Evolutionary conservation across 129 eudicot genomes (phyloP).

Genomic region (Centella asiatica): DNA sequence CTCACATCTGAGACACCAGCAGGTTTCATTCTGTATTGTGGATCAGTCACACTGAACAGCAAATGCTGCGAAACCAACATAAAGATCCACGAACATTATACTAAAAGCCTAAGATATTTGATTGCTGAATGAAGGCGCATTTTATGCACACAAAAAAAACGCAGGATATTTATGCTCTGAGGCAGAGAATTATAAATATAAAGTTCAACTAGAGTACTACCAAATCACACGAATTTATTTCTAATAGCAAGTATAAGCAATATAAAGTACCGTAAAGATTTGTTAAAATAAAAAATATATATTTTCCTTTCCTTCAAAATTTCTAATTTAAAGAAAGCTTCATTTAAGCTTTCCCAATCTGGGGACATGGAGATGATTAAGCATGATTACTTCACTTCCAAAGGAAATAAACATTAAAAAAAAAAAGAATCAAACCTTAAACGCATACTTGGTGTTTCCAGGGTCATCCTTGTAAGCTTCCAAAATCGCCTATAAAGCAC

Average conservation of each 20-base stretch:
- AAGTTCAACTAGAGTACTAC: no score
- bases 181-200: no score
- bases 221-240: no score
- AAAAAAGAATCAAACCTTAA: constrained; percentile 51
- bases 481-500: constrained; percentile 53
- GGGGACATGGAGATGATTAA: neutral
- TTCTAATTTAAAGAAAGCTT: neutral
- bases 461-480: constrained; percentile 92
- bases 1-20: constrained; percentile 97
- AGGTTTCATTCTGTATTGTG: constrained; percentile 71
- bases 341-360: no score
- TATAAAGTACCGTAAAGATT: neutral
- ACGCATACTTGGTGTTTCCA: constrained; percentile 78
- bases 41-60: constrained; percentile 88
- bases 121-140: no score
- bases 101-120: neutral
- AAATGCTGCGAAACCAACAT: constrained; percentile 58
- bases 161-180: no score
- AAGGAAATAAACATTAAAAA: neutral
- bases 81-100: constrained; percentile 3
- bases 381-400: neutral
- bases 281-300: neutral
- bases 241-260: neutral
- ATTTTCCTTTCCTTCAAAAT: neutral
- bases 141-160: neutral